Evolutionary conservation across 495 filamentous ascomycete species (phyloP), one percentile per base, ranked within the genome.

Genomic region (Daldinia caldariorum): DNA sequence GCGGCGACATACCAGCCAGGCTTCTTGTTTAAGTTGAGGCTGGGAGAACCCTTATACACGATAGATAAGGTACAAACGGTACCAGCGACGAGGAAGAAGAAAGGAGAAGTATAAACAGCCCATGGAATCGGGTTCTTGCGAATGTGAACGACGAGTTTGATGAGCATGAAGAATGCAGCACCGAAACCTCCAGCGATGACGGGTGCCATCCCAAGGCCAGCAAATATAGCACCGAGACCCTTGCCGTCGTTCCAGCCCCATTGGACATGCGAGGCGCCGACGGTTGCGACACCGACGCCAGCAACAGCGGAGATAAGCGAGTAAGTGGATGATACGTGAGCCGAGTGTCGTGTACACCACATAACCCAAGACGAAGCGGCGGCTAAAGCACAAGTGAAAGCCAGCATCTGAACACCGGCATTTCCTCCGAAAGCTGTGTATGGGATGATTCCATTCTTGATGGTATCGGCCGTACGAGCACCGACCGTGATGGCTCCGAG

Each of bases 281-380:
- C 86, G 50, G 85, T 86, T 20, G 87, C 87, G 66, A 89, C 84
- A 73, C 87, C 87, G 29, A 89, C 86, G 74, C 87, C 86, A 49
- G 87, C 87, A 12, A 89, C 83, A 47, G 87, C 85, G 6, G 87
- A 88, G 67, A 90, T 83, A 54, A 89, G 83, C 2, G 87, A 88
- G 79, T 90, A 89, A 37, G 87, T 90, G 3, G 86, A 87, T 0
- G 87, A 89, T 61, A 89, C 87, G 79, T 87, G 85, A 54, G 85
- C 83, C 4, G 84, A 87, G 78, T 88, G 80, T 14, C 80, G 77
- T 4, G 87, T 90, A 63, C 86, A 88, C 87, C 86, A 88, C 87
- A 88, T 89, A 16, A 79, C 77, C 75, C 75, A 79, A 6, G 71
- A 71, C 6, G 77, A 77, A 32, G 86, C 86, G 26, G 80, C 87